A percentile compares a stretch with the other conserved stretches of the same genome.
phyloP scores from a whole-genome alignment of 257 asterid genomes.

The Knoxia roxburghii region DNA sequence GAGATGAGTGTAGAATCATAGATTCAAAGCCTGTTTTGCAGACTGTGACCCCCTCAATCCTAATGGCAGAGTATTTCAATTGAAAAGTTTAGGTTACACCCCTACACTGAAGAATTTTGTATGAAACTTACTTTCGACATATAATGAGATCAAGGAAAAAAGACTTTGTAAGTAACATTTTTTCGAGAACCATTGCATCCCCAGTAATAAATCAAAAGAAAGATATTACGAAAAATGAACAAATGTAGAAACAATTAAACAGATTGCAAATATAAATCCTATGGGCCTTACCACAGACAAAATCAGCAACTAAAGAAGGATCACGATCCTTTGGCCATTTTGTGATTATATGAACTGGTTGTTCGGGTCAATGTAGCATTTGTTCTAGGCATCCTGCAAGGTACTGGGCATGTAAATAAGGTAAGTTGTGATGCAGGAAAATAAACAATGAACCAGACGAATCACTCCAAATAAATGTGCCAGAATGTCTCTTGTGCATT shows the following conservation, averaged over 20 bases:
- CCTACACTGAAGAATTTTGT: not conserved
- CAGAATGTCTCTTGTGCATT: not conserved
- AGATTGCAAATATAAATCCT: conserved; percentile 3
- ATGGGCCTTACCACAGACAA: conserved; percentile 77
- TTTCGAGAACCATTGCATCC: conserved; percentile 76
- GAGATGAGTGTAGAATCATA: not conserved
- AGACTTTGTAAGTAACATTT: conserved; percentile 79
- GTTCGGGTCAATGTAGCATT: conserved; percentile 89
- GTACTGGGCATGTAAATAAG: conserved; percentile 54
- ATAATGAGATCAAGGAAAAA: conserved; percentile 82
- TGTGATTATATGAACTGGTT: conserved; percentile 66
- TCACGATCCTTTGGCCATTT: conserved; percentile 64
- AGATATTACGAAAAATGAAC: not conserved
- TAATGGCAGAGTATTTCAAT: not conserved
- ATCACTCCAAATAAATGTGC: not conserved
- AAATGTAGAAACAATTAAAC: not conserved
- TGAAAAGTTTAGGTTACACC: not conserved
- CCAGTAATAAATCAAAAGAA: conserved; percentile 39
- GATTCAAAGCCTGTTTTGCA: not conserved
- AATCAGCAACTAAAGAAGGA: conserved; percentile 74
- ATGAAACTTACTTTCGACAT: conserved; percentile 67
- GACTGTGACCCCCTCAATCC: not conserved
- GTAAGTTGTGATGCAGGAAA: conserved; percentile 14
- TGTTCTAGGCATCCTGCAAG: conserved; percentile 96
- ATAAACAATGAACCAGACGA: not conserved